Base-by-base conservation (phyloP, 352 stramenopile genomes). In the Phytophthora idaei region DNA sequence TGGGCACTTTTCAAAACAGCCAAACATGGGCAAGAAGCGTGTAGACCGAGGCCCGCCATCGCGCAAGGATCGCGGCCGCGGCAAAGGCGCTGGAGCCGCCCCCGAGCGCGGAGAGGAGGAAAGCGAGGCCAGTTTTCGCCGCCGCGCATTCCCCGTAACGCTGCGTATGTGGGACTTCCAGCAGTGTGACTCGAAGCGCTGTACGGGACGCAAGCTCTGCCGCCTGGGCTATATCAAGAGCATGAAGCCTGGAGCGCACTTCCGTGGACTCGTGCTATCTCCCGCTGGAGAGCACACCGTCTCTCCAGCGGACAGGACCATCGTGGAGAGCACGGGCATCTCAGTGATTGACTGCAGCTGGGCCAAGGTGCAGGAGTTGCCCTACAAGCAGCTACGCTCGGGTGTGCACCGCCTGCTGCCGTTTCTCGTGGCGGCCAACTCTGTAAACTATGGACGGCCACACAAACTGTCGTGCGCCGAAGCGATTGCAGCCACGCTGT, bases 271-370 rank as follows among this genome's bases (percentile, higher is more conserved):
- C 53, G 97, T 99, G 31, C 75, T 99, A 12, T 98, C 90, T 31
- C 92, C 96, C 3, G 90, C 96, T 50, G 96, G 90, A 3, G 93
- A 93, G 32, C 82, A 96, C 34, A 80, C 89, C 9, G 86, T 99
- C 11, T 99, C 94, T 47, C 89, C 87, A 5, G 85, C 92, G 5
- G 97, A 99, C 78, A 61, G 71, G 7, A 74, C 69, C 4, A 78
- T 93, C 9, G 77, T 98, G 9, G 74, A 89, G 49, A 78, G 77
- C 21, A 78, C 92, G 27, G 97, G 97, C 55, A 92, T 99, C 59
- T 98, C 92, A 27, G 94, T 97, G 27, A 99, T 99, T 69, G 97
- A 99, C 76, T 99, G 97, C 77, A 98, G 93, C n/a, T 99, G 97
- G 97, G 96, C 95, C 36, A 87, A 97, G 52, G 80, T 99, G 21